Evolutionary conservation across 352 stramenopile genomes (phyloP).

Genomic region (Globisporangium cylindrosporum): DNA sequence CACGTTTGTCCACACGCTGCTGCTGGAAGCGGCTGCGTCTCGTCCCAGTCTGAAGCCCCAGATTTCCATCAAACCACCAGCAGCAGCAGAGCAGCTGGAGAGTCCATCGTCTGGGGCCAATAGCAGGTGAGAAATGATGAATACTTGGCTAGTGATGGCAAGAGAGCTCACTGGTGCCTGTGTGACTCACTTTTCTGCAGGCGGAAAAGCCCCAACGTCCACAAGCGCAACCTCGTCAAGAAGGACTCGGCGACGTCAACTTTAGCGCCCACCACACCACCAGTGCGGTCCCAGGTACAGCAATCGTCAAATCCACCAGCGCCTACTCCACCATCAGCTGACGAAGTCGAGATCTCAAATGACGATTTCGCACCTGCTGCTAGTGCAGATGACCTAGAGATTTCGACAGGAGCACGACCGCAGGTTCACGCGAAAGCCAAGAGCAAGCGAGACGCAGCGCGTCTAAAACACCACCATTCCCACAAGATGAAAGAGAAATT

Average conservation of each 20-base stretch:
- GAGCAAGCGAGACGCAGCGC: neutral
- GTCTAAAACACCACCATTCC: neutral
- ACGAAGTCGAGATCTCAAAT: neutral
- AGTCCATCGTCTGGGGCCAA: neutral
- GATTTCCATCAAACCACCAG: neutral
- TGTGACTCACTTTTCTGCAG: conserved; percentile 1
- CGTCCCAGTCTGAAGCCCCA: neutral
- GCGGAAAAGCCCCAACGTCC: conserved; percentile 26
- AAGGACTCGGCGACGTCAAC: conserved; percentile 15
- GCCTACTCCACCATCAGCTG: neutral
- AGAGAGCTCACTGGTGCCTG: too few relatives aligned
- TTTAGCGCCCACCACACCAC: conserved; percentile 1
- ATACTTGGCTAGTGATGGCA: neutral
- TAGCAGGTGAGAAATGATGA: neutral
- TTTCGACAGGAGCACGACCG: neutral
- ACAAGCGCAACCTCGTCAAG: conserved; percentile 20
- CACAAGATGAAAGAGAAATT: neutral
- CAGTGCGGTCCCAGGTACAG: neutral
- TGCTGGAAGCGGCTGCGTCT: neutral
- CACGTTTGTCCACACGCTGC: neutral
- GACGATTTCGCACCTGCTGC: neutral
- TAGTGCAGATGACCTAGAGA: neutral
- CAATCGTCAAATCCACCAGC: neutral
- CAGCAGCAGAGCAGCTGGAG: neutral
- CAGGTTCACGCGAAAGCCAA: neutral